A percentile compares a stretch with the other conserved stretches of the same genome.
These are phyloP conservation scores for Penicillium malachiteum DNA, from an alignment of 495 filamentous ascomycete genomes.

Conservation along the genomic window DNA sequence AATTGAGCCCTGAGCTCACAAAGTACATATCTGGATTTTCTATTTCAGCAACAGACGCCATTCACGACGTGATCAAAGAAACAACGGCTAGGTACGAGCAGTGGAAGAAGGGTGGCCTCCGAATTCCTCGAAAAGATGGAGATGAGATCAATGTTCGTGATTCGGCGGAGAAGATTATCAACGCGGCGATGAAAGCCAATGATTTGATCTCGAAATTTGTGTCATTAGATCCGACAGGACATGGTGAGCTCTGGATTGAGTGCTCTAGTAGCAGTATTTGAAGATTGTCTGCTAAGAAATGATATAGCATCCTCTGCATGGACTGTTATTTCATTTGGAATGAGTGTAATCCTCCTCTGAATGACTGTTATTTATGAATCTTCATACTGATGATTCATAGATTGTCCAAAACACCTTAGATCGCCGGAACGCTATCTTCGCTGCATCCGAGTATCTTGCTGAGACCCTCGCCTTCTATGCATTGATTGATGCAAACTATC, in stretches of 20 bases:
- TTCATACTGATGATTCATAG: no score
- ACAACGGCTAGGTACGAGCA: constrained; percentile 6
- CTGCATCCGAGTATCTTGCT: constrained; percentile 2
- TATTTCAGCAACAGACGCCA: not conserved
- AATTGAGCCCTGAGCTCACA: not conserved
- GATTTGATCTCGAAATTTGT: constrained; percentile 4
- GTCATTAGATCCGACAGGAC: constrained; percentile 12
- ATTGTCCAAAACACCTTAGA: constrained; percentile 4
- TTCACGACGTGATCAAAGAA: constrained; percentile 6
- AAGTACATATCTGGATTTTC: not conserved
- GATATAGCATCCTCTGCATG: constrained; percentile 10
- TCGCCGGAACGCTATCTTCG: constrained; percentile 10
- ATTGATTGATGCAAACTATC: not conserved
- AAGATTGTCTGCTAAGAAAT: no score
- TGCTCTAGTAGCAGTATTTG: no score
- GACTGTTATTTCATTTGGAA: constrained; percentile 11
- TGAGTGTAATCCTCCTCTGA: not conserved
- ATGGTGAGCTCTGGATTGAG: not conserved
- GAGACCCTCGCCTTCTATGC: not conserved
- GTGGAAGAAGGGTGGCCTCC: constrained; percentile 8
- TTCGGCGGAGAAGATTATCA: constrained; percentile 8
- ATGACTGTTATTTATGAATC: no score
- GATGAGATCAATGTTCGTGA: constrained; percentile 9
- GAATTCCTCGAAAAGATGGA: not conserved
- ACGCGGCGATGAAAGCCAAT: not conserved